phyloP scores from a whole-genome alignment of 2,329 filamentous ascomycete genomes.

The Calonectria fujianensis region DNA sequence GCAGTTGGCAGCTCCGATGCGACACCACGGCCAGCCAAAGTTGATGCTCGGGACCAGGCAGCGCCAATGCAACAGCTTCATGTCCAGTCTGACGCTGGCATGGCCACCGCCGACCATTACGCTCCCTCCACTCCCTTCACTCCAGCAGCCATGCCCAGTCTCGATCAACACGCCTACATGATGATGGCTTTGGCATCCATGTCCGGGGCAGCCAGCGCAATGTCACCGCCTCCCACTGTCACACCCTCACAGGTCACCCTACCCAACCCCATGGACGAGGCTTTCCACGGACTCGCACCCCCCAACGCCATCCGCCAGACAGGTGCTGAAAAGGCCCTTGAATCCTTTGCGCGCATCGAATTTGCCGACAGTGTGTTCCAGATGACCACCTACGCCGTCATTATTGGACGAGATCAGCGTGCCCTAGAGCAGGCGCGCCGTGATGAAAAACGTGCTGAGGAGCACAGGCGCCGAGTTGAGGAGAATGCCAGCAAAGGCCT shows the following conservation, averaged over 20 bases:
- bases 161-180: conserved; percentile 65
- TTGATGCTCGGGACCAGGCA: conserved; percentile 44
- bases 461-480: conserved; percentile 66
- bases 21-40: conserved; percentile 37
- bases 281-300: conserved; percentile 54
- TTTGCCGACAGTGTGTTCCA: conserved; percentile 87
- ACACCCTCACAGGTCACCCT: conserved; percentile 68
- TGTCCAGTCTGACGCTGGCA: conserved; percentile 40
- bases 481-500: conserved; percentile 70
- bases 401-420: conserved; percentile 82
- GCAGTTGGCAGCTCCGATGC: conserved; percentile 33
- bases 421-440: conserved; percentile 73
- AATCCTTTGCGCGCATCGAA: conserved; percentile 77
- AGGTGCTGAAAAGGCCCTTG: conserved; percentile 65
- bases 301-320: conserved; percentile 60
- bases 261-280: conserved; percentile 60
- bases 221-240: conserved; percentile 66
- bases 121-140: conserved; percentile 60
- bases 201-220: conserved; percentile 60
- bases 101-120: conserved; percentile 53
- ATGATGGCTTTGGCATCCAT: conserved; percentile 67
- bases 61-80: conserved; percentile 50
- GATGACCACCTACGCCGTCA: conserved; percentile 84
- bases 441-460: conserved; percentile 69
- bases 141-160: conserved; percentile 56